Evolutionary conservation across 1,139 yeast species (phyloP), one percentile per base, ranked within the genome.

Genomic region (Candida pseudoviswanathii): DNA sequence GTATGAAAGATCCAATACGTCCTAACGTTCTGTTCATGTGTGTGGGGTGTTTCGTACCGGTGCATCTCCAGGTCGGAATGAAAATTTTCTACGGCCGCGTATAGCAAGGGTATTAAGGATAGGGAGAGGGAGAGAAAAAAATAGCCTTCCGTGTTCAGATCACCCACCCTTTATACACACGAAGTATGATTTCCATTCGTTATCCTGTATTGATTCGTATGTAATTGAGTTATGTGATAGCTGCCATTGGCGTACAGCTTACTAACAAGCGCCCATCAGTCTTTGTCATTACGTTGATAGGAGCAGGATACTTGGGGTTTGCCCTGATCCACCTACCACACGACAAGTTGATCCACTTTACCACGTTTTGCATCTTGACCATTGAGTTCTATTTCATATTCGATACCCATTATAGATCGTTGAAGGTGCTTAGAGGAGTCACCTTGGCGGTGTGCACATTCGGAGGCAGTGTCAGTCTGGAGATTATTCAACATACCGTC

Each of bases 351-450:
- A 60, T 81, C 25, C 89, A 84, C 56, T 78, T 78, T 48, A 45
- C 62, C 21, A 74, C 81, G 26, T 84, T 84, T 59, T 68, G 76
- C 50, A 51, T 80, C 3, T 65, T 84, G 10, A 80, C 86, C 1
- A 59, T 69, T 27, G 80, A 79, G 49, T 80, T 84, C 59, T 84
- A 81, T 69, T 81, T 82, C 70, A 62, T 82, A 6, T 67, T 82
- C 47, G 83, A 82, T 42, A 63, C 73, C 30, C 57, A 56, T n/a
- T 61, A 60, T 41, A 65, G 63, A 48, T 65, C 70, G 6, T 63
- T 75, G 52, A 70, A 75, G 50, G 62, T 71, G 8, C 63, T 79
- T 49, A 64, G 71, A 33, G 66, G 68, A 44, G 52, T 78, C 41
- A 79, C 87, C 1, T 58, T 77, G 16, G 50, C 69, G 1, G 68